Percentiles rank a stretch among this genome's conserved stretches.
phyloP scores from a whole-genome alignment of 148 eudicot genomes.

The Heliamphora exappendiculata region DNA sequence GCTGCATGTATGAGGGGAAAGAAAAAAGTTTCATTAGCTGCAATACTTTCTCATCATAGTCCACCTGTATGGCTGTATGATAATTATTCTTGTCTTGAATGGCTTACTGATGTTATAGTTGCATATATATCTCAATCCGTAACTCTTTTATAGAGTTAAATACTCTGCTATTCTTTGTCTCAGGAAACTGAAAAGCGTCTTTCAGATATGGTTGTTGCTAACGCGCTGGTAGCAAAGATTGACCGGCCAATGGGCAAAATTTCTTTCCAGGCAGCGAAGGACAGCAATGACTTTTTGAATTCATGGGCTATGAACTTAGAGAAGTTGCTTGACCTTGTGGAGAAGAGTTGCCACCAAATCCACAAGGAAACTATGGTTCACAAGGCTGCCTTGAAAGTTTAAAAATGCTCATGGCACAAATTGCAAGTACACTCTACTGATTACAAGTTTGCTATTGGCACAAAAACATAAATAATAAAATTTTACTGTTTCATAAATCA shows the following conservation, averaged over 20 bases:
- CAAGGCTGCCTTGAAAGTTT: constrained; percentile 66
- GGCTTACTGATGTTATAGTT: too few relatives aligned
- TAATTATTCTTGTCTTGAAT: too few relatives aligned
- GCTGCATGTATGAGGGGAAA: too few relatives aligned
- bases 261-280: constrained; percentile 70
- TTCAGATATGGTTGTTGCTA: constrained; percentile 86
- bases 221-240: constrained; percentile 72
- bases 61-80: too few relatives aligned
- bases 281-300: constrained; percentile 76
- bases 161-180: constrained; percentile 4
- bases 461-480: too few relatives aligned
- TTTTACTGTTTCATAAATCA: too few relatives aligned
- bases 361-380: constrained; percentile 25
- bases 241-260: constrained; percentile 76
- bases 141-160: background rate
- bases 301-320: constrained; percentile 87
- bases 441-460: background rate
- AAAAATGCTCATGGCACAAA: constrained; percentile 17
- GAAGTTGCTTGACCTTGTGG: constrained; percentile 61
- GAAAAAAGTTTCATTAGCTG: too few relatives aligned
- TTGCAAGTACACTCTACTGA: background rate
- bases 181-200: constrained; percentile 95
- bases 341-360: background rate
- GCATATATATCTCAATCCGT: background rate
- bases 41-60: background rate